Conservation (phyloP, 2,329 filamentous ascomycete genomes). For the Fusarium circinatum region DNA sequence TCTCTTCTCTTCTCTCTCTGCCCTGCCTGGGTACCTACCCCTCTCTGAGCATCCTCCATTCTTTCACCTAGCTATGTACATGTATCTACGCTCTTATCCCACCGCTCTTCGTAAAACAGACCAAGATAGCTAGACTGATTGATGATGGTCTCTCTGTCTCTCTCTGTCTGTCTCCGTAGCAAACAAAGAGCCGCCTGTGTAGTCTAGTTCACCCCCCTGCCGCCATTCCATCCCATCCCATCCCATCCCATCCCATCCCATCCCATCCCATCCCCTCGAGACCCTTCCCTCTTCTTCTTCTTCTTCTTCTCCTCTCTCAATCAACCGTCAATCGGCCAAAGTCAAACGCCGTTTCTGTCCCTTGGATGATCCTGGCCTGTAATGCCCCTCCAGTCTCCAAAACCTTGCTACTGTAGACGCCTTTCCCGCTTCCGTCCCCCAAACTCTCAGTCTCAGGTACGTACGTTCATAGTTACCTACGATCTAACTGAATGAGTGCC, state of each 20-base stretch:
- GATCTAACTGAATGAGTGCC: not conserved
- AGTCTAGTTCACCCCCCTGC: not conserved
- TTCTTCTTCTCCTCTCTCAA: not conserved
- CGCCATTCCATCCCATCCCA: not conserved
- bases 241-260: no score
- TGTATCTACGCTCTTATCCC: not conserved
- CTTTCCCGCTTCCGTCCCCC: constrained; percentile 23
- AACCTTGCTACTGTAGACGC: constrained; percentile 10
- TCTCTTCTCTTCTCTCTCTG: not conserved
- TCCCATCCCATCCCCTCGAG: not conserved
- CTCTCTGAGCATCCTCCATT: not conserved
- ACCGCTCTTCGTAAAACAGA: not conserved
- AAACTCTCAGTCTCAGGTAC: not conserved
- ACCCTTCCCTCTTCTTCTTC: not conserved
- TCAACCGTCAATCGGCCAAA: not conserved
- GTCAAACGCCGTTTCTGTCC: not conserved
- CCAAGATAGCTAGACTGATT: not conserved
- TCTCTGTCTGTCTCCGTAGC: not conserved
- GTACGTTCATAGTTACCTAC: not conserved
- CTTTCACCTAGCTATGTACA: not conserved
- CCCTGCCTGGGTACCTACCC: not conserved
- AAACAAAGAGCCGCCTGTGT: not conserved
- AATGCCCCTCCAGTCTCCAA: not conserved
- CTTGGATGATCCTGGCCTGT: not conserved
- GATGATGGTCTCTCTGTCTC: not conserved